These are phyloP conservation scores for Aureobasidium uvarum DNA, from an alignment of 2,329 filamentous ascomycete genomes.

Conservation along the genomic window DNA sequence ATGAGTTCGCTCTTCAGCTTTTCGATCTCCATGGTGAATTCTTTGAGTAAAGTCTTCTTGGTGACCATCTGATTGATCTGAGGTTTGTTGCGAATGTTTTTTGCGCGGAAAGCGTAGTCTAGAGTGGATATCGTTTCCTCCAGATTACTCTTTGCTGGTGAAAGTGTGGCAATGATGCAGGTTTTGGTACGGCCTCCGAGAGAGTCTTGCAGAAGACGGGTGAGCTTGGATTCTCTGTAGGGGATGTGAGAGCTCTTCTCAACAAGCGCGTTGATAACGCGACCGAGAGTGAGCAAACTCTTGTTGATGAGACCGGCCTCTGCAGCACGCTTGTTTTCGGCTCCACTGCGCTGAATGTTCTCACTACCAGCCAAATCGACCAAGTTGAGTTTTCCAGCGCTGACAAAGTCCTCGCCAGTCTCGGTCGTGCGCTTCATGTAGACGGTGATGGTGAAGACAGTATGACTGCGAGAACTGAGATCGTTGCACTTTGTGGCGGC, in stretches of 20 bases:
- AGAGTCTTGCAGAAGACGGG: conserved; percentile 90
- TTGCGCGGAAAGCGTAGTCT: conserved; percentile 95
- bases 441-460: conserved; percentile 93
- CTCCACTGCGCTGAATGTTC: conserved; percentile 94
- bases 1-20: conserved; percentile 92
- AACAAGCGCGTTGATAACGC: conserved; percentile 96
- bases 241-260: conserved; percentile 89
- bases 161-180: conserved; percentile 96
- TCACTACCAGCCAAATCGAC: conserved; percentile 97
- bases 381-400: conserved; percentile 89
- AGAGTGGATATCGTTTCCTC: conserved; percentile 98
- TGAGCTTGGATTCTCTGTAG: conserved; percentile 92
- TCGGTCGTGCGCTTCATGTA: conserved; percentile 80
- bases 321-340: conserved; percentile 94
- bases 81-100: conserved; percentile 98
- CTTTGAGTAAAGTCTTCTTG: conserved; percentile 86
- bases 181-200: conserved; percentile 94
- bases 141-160: conserved; percentile 88
- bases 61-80: conserved; percentile 89
- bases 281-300: conserved; percentile 86
- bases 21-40: conserved; percentile 91
- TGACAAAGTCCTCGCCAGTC: conserved; percentile 84
- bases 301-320: conserved; percentile 99
- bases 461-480: conserved; percentile 93
- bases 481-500: conserved; percentile 99